Conservation (phyloP, 1,284 basidiomycete genomes). For the Thecaphora thlaspeos region DNA sequence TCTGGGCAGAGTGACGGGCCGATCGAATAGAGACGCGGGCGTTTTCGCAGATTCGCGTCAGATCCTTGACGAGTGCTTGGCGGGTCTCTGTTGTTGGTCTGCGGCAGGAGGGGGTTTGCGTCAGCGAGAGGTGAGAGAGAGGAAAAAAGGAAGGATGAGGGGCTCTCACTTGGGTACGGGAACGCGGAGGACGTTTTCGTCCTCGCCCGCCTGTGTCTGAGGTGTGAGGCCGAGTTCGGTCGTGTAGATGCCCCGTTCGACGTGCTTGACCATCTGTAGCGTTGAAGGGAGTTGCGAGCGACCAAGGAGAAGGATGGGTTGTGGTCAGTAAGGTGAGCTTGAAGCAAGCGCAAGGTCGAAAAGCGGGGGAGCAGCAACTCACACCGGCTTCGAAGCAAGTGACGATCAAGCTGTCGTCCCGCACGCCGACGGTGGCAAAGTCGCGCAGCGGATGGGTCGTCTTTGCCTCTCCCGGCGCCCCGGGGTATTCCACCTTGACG, state of each 20-base stretch:
- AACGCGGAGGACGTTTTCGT: constrained; percentile 47
- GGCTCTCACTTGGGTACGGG: constrained; percentile 47
- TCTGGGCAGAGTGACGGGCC: constrained; percentile 49
- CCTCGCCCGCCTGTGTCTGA: constrained; percentile 34
- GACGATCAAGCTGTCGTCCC: constrained; percentile 47
- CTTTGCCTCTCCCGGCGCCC: constrained; percentile 6
- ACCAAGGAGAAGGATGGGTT: too few relatives aligned
- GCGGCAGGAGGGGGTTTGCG: not conserved
- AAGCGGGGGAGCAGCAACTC: constrained; percentile 3
- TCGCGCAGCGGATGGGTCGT: constrained; percentile 43
- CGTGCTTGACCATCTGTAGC: constrained; percentile 50
- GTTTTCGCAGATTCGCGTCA: constrained; percentile 52
- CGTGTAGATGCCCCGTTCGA: constrained; percentile 52
- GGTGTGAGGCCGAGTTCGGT: constrained; percentile 47
- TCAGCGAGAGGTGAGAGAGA: not conserved
- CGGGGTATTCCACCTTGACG: constrained; percentile 35
- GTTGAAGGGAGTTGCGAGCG: too few relatives aligned
- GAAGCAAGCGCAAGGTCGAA: too few relatives aligned
- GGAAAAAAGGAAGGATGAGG: not conserved
- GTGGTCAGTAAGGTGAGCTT: too few relatives aligned
- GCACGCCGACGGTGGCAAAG: constrained; percentile 52
- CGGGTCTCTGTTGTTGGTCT: constrained; percentile 52
- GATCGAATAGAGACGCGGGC: constrained; percentile 47
- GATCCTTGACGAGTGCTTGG: constrained; percentile 43
- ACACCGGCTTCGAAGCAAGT: constrained; percentile 49